phyloP scores from a whole-genome alignment of 2,329 filamentous ascomycete genomes.

The Penicillium sp. region DNA sequence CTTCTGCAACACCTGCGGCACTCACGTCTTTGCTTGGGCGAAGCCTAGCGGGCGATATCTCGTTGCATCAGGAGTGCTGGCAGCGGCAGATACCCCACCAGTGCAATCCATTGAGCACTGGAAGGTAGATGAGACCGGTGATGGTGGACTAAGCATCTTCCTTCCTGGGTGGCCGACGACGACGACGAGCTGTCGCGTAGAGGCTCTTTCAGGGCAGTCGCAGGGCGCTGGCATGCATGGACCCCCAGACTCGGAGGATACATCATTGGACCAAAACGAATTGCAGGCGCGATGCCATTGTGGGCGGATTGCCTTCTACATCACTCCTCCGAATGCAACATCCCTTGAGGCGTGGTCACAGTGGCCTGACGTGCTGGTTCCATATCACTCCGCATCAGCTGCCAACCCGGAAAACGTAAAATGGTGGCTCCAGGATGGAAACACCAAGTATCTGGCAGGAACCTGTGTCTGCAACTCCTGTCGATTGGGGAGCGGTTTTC shows the following conservation, averaged over 20 bases:
- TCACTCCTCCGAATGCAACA: slow-evolving; percentile 54
- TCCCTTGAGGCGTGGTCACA: slow-evolving; percentile 49
- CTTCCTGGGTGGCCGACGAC: slow-evolving; percentile 22
- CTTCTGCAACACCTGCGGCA: slow-evolving; percentile 53
- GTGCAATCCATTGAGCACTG: slow-evolving; percentile 30
- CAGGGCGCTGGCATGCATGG: neutral
- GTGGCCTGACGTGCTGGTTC: slow-evolving; percentile 55
- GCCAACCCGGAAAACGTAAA: slow-evolving; percentile 52
- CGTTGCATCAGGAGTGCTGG: slow-evolving; percentile 36
- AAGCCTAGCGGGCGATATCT: slow-evolving; percentile 27
- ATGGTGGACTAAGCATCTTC: slow-evolving; percentile 31
- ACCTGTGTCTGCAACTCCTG: slow-evolving; percentile 63
- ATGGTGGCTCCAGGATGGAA: slow-evolving; percentile 57
- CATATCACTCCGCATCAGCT: slow-evolving; percentile 42
- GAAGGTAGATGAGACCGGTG: slow-evolving; percentile 25
- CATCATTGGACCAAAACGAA: slow-evolving; percentile 5
- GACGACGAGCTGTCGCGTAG: slow-evolving; percentile 22
- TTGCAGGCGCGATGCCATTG: slow-evolving; percentile 56
- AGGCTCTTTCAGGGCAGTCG: slow-evolving; percentile 1
- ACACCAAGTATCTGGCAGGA: slow-evolving; percentile 57
- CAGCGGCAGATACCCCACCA: slow-evolving; percentile 14
- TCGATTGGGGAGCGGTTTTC: slow-evolving; percentile 59
- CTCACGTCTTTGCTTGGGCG: slow-evolving; percentile 39
- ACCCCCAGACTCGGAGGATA: neutral
- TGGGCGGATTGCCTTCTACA: slow-evolving; percentile 53